Evolutionary conservation across 495 filamentous ascomycete species (phyloP).

Genomic region (Penicillium macrosclerotiorum): DNA sequence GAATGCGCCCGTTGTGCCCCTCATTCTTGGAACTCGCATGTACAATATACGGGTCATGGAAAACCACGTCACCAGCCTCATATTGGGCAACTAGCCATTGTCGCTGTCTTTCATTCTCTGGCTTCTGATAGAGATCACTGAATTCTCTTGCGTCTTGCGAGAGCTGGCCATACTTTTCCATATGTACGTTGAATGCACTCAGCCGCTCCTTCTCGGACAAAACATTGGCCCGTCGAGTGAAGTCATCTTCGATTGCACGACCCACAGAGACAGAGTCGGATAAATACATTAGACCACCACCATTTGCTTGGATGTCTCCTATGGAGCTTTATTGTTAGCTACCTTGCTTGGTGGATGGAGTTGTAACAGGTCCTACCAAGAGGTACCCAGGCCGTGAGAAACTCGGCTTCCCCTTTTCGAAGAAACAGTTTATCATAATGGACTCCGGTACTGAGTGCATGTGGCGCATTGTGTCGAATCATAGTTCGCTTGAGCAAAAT

Average conservation of each 20-base stretch:
- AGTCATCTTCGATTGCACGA: background rate
- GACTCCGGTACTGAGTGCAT: background rate
- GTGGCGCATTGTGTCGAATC: background rate
- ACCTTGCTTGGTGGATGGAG: background rate
- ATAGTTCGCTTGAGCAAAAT: background rate
- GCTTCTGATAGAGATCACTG: background rate
- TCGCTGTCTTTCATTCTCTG: background rate
- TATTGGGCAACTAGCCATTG: conserved; percentile 1
- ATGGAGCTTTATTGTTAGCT: background rate
- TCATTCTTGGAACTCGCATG: conserved; percentile 1
- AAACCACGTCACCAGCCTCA: conserved; percentile 4
- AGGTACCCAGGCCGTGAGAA: conserved; percentile 2
- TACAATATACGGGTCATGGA: background rate
- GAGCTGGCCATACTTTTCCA: background rate
- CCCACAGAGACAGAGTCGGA: background rate
- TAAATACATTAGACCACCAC: conserved; percentile 6
- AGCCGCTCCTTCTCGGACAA: background rate
- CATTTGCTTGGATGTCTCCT: background rate
- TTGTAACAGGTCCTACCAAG: background rate
- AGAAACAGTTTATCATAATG: conserved; percentile 7
- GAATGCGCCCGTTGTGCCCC: background rate
- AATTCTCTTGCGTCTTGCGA: background rate
- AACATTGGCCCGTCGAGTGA: background rate
- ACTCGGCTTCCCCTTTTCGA: conserved; percentile 1
- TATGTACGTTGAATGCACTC: conserved; percentile 1